phyloP scores from a whole-genome alignment of 352 stramenopile species.

The Globisporangium abappressorium region DNA sequence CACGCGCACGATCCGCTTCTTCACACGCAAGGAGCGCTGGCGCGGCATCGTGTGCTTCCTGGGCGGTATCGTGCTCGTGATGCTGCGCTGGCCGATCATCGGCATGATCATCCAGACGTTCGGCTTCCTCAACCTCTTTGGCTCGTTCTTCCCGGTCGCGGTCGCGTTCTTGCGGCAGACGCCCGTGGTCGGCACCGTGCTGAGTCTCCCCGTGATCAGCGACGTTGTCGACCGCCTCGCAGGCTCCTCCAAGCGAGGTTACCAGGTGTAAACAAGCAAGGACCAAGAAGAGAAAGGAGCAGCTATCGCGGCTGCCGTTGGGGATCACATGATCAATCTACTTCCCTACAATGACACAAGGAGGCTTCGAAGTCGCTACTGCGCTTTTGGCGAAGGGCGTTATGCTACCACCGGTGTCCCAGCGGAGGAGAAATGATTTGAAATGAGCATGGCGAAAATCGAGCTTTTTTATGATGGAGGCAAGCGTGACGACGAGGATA shows the following conservation, averaged over 20 bases:
- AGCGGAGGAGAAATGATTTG: too few relatives aligned
- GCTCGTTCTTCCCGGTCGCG: constrained; percentile 95
- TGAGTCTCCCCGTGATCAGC: constrained; percentile 83
- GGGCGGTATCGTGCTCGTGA: constrained; percentile 90
- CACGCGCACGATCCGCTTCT: constrained; percentile 92
- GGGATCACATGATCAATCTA: not conserved
- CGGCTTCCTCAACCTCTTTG: constrained; percentile 95
- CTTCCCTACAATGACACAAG: not conserved
- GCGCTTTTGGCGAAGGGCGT: not conserved
- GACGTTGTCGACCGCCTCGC: constrained; percentile 82
- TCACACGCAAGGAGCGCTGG: constrained; percentile 91
- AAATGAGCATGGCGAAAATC: too few relatives aligned
- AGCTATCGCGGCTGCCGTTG: not conserved
- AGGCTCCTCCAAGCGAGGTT: constrained; percentile 80
- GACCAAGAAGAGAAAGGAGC: not conserved
- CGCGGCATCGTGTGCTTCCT: constrained; percentile 94
- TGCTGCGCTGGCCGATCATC: constrained; percentile 91
- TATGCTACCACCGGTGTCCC: too few relatives aligned
- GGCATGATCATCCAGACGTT: constrained; percentile 94
- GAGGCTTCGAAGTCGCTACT: not conserved
- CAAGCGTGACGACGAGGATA: not conserved
- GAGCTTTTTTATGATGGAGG: not conserved
- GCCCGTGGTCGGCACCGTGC: constrained; percentile 86
- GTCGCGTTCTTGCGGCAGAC: constrained; percentile 92
- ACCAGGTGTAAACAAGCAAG: constrained; percentile 61